These are phyloP conservation scores for Dryadomyces sulphureus DNA, from an alignment of 2,329 filamentous ascomycete genomes.

Conservation along the genomic window DNA sequence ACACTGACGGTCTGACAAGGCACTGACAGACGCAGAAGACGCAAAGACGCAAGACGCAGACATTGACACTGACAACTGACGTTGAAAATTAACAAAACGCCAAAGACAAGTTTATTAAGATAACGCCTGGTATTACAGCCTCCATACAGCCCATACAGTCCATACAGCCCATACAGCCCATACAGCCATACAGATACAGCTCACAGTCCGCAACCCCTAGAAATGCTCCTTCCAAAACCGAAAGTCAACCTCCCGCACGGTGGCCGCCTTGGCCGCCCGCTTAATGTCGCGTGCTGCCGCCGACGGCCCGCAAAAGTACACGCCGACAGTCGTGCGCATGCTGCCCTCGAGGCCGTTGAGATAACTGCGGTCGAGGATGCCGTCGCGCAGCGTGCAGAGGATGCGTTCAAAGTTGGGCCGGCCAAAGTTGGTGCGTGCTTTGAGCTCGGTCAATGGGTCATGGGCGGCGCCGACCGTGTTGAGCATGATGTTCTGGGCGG, in stretches of 20 bases:
- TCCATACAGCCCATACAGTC: too few species aligned
- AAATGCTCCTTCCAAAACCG: conserved; percentile 99
- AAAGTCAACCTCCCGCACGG: conserved; percentile 70
- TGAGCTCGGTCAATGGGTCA: conserved; percentile 86
- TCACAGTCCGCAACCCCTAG: too few species aligned
- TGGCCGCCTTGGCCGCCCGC: conserved; percentile 60
- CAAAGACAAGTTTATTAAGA: too few species aligned
- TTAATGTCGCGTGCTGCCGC: conserved; percentile 69
- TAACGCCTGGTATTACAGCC: too few species aligned
- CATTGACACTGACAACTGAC: too few species aligned
- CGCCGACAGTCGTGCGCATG: conserved; percentile 73
- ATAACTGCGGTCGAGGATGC: conserved; percentile 74
- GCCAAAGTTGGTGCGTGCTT: conserved; percentile 83
- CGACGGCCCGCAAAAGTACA: conserved; percentile 94
- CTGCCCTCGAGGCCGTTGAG: conserved; percentile 66
- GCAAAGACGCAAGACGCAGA: too few species aligned
- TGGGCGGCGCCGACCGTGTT: conserved; percentile 81
- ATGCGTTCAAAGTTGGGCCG: conserved; percentile 76
- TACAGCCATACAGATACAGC: too few species aligned
- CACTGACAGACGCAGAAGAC: too few species aligned
- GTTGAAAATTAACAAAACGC: too few species aligned
- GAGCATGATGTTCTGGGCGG: conserved; percentile 88
- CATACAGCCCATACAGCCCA: too few species aligned
- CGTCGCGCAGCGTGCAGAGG: conserved; percentile 73
- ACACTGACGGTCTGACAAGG: too few species aligned